These are phyloP conservation scores for Seiridium unicorne DNA, from an alignment of 2,329 filamentous ascomycete species.

Conservation along the genomic window DNA sequence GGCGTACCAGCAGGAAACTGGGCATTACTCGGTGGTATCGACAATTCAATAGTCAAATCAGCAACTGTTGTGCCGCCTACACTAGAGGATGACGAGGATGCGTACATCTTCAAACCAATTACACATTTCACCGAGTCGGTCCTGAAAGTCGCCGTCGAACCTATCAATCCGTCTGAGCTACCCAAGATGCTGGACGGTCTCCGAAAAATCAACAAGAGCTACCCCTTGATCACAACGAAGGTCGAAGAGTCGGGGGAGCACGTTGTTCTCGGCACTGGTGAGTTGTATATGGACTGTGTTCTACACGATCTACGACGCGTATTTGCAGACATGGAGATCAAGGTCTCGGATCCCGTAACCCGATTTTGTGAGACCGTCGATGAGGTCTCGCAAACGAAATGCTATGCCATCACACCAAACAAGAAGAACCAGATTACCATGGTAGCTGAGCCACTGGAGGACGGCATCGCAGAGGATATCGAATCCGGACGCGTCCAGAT, in stretches of 20 bases:
- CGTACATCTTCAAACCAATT: conserved; percentile 91
- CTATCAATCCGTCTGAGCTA: conserved; percentile 94
- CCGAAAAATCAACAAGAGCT: conserved; percentile 96
- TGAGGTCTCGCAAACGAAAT: conserved; percentile 95
- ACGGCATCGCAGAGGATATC: conserved; percentile 92
- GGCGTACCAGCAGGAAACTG: conserved; percentile 93
- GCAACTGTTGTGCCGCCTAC: conserved; percentile 83
- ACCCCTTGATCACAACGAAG: conserved; percentile 92
- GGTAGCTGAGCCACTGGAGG: conserved; percentile 93
- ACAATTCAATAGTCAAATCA: conserved; percentile 98
- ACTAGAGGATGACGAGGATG: conserved; percentile 83
- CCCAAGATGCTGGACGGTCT: conserved; percentile 98
- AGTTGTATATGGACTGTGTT: conserved; percentile 99
- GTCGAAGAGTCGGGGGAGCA: conserved; percentile 98
- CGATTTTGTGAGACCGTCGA: conserved; percentile 97
- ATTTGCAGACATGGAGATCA: conserved; percentile 99
- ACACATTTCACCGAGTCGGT: conserved; percentile 96
- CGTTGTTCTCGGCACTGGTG: conserved; percentile 89
- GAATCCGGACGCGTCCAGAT: conserved; percentile 89
- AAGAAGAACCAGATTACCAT: conserved; percentile 99
- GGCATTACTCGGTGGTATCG: conserved; percentile 87
- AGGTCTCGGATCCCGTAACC: conserved; percentile 96
- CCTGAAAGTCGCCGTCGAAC: conserved; percentile 96
- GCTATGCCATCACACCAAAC: conserved; percentile 95
- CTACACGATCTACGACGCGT: conserved; percentile 87